Percentiles rank a stretch among this genome's conserved stretches.
These are phyloP conservation scores for Ophiostoma sp. DNA, from an alignment of 2,329 filamentous ascomycete species.

Conservation along the genomic window DNA sequence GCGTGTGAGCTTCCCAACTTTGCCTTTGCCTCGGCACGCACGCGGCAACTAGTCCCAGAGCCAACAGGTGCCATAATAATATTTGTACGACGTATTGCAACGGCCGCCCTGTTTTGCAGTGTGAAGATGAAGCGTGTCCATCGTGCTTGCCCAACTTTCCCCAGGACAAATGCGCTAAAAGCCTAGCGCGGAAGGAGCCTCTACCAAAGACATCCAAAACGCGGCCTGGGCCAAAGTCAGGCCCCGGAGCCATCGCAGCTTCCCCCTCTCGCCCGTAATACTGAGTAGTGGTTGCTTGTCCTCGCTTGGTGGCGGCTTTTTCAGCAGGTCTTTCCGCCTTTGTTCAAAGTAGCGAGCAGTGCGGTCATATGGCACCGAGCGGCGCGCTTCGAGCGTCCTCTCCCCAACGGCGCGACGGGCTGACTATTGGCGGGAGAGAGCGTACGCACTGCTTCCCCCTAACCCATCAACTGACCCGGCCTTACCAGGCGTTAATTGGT, in stretches of 20 bases:
- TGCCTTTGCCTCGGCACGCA: slow-evolving; percentile 36
- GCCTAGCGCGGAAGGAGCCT: neutral
- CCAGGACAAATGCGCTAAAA: neutral
- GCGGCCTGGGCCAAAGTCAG: neutral
- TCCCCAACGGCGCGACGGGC: too few relatives aligned
- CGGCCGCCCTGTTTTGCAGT: neutral
- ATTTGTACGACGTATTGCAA: neutral
- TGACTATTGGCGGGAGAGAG: too few relatives aligned
- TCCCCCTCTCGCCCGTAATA: neutral
- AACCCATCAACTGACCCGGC: neutral
- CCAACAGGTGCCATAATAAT: neutral
- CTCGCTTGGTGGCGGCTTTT: slow-evolving; percentile 1
- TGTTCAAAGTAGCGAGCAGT: neutral
- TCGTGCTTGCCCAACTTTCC: neutral
- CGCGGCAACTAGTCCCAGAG: slow-evolving; percentile 28
- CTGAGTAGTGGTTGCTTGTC: neutral
- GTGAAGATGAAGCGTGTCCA: too few relatives aligned
- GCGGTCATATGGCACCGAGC: slow-evolving; percentile 2
- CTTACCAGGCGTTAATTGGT: neutral
- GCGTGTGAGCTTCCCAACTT: neutral
- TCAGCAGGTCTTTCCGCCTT: neutral
- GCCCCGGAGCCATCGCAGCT: neutral
- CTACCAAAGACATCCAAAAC: neutral
- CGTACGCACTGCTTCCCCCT: neutral
- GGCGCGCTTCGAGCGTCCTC: neutral